Evolutionary conservation across 129 eudicot species (phyloP).

Genomic region (Lactuca sativa): DNA sequence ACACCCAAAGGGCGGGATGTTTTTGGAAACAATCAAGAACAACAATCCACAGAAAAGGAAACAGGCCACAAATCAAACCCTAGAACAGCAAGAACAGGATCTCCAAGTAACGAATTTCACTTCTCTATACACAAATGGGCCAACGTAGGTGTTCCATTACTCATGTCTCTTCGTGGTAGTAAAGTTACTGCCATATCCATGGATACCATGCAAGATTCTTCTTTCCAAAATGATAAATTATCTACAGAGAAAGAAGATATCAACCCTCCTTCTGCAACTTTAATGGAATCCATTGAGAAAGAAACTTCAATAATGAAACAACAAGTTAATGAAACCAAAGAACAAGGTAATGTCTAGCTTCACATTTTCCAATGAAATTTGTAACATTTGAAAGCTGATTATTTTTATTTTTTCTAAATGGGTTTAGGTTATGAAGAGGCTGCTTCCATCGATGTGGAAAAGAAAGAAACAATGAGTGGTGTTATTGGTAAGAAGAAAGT

Average conservation of each 20-base stretch:
- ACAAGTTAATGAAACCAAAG: slow-evolving; percentile 27
- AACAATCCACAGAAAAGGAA: slow-evolving; percentile 31
- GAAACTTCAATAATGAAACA: slow-evolving; percentile 24
- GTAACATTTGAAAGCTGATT: not conserved
- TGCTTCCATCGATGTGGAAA: slow-evolving; percentile 26
- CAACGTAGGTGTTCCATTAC: slow-evolving; percentile 56
- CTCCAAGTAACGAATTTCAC: slow-evolving; percentile 54
- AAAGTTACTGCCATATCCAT: slow-evolving; percentile 33
- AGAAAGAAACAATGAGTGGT: slow-evolving; percentile 21
- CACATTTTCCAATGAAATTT: slow-evolving; percentile 5
- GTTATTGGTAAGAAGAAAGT: slow-evolving; percentile 33
- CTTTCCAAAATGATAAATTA: slow-evolving; percentile 9
- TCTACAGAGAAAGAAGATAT: slow-evolving; percentile 26
- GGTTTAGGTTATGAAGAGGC: slow-evolving; percentile 40
- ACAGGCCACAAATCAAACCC: slow-evolving; percentile 25
- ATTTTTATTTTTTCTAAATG: slow-evolving; percentile 4
- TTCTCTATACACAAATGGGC: slow-evolving; percentile 96
- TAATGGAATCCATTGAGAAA: slow-evolving; percentile 29
- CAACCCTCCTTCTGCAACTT: slow-evolving; percentile 23
- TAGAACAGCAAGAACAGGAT: slow-evolving; percentile 28
- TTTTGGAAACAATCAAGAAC: slow-evolving; percentile 14
- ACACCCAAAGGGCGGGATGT: slow-evolving; percentile 26
- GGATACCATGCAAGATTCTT: slow-evolving; percentile 28
- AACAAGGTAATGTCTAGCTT: slow-evolving; percentile 46
- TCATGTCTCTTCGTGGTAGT: slow-evolving; percentile 44